Conservation (phyloP, 2,329 filamentous ascomycete genomes). For the Clonostachys byssicola region DNA sequence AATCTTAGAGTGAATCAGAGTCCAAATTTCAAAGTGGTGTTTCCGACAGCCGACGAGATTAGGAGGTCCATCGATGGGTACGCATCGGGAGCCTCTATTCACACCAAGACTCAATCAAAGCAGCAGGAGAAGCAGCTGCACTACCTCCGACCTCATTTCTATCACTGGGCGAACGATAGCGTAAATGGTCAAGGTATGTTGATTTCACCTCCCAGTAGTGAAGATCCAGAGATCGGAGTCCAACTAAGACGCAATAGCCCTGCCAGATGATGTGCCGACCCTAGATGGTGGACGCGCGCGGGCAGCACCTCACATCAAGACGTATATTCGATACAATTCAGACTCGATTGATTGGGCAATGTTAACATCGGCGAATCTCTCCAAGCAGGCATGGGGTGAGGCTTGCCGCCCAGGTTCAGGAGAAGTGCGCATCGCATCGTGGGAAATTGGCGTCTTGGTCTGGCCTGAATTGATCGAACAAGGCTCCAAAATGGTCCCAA, state of each 20-base stretch:
- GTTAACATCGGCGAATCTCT: constrained; percentile 86
- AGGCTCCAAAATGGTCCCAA: constrained; percentile 58
- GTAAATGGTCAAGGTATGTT: constrained; percentile 1
- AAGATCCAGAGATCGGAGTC: no score
- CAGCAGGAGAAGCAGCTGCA: constrained; percentile 70
- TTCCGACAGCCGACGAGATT: constrained; percentile 77
- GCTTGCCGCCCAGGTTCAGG: constrained; percentile 42
- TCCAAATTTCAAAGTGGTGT: constrained; percentile 67
- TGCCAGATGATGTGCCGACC: constrained; percentile 11
- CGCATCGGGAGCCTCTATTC: constrained; percentile 71
- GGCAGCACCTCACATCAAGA: constrained; percentile 87
- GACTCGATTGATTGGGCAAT: constrained; percentile 75
- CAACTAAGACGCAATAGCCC: constrained; percentile 10
- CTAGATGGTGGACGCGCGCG: constrained; percentile 56
- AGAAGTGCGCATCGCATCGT: constrained; percentile 71
- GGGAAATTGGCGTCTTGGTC: constrained; percentile 78
- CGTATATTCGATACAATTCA: constrained; percentile 67
- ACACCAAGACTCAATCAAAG: constrained; percentile 69
- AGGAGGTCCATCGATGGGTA: constrained; percentile 76
- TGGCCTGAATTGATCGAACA: constrained; percentile 63
- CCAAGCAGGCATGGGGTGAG: constrained; percentile 85
- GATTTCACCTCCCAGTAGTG: no score
- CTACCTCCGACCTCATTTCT: constrained; percentile 66
- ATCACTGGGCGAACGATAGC: constrained; percentile 70
- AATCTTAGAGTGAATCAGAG: constrained; percentile 9